Percentiles rank a stretch among this genome's conserved stretches.
Conservation (phyloP, 208 protist species). For the Sergeia podlipaevii region DNA sequence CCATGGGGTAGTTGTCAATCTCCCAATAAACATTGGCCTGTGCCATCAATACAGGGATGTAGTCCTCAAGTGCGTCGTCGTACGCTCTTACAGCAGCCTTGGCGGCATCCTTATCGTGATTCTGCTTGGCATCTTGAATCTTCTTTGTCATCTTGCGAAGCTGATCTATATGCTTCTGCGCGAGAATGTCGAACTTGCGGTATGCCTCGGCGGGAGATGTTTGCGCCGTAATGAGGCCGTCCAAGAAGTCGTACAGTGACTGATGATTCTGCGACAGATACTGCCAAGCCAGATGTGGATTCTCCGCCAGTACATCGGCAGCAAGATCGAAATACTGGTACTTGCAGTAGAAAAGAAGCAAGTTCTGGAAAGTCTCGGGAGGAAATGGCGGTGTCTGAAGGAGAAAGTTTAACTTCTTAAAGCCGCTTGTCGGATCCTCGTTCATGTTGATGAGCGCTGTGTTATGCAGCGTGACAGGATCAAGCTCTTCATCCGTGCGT, state of each 20-base stretch:
- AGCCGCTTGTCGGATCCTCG: conserved; percentile 91
- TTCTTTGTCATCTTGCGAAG: conserved; percentile 94
- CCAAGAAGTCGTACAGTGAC: conserved; percentile 94
- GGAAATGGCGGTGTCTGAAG: conserved; percentile 95
- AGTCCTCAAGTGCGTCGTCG: conserved; percentile 93
- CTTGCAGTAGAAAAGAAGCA: conserved; percentile 97
- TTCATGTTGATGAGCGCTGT: conserved; percentile 97
- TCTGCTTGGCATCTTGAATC: conserved; percentile 93
- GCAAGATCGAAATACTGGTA: conserved; percentile 96
- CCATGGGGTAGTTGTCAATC: conserved; percentile 95
- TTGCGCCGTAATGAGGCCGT: conserved; percentile 94
- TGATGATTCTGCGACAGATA: conserved; percentile 91
- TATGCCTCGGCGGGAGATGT: conserved; percentile 95
- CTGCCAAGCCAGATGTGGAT: conserved; percentile 92
- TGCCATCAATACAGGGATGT: conserved; percentile 96
- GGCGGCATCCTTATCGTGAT: conserved; percentile 81
- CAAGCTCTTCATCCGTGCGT: conserved; percentile 93
- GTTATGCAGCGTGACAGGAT: conserved; percentile 97
- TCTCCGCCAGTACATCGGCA: conserved; percentile 95
- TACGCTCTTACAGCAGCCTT: conserved; percentile 86
- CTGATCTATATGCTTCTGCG: conserved; percentile 93
- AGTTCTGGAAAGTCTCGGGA: conserved; percentile 96
- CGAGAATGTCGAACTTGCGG: conserved; percentile 95
- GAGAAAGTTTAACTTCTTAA: conserved; percentile 97
- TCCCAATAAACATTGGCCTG: conserved; percentile 99